These are phyloP conservation scores for Trichoderma koningiopsis DNA, from an alignment of 2,329 filamentous ascomycete genomes.

Conservation along the genomic window DNA sequence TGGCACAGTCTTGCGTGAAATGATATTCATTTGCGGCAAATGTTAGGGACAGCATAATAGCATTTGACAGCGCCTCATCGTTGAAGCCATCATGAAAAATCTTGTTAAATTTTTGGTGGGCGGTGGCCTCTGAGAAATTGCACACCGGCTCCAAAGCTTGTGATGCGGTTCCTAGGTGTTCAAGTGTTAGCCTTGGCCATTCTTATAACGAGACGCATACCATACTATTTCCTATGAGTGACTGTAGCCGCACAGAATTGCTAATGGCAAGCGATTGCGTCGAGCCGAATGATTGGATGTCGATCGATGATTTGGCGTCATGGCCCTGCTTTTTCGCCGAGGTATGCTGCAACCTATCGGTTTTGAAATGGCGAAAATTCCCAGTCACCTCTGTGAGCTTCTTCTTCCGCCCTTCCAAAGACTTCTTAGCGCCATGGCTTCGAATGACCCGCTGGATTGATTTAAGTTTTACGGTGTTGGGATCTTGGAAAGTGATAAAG, in stretches of 20 bases:
- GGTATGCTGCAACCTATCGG: neutral
- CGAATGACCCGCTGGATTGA: neutral
- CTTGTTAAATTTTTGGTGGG: constrained; percentile 5
- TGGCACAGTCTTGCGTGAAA: constrained; percentile 1
- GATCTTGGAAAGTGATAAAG: constrained; percentile 3
- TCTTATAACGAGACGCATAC: neutral
- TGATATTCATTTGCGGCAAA: constrained; percentile 11
- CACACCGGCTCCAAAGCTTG: constrained; percentile 12
- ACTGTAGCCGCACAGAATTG: neutral
- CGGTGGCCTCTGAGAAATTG: constrained; percentile 5
- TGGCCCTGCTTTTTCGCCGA: neutral
- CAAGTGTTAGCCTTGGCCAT: neutral
- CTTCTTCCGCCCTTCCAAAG: neutral
- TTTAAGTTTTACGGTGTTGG: neutral
- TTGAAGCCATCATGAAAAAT: constrained; percentile 2
- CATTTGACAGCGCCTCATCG: constrained; percentile 13
- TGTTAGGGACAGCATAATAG: constrained; percentile 9
- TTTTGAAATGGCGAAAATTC: neutral
- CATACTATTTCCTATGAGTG: constrained; percentile 1
- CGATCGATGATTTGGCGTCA: neutral
- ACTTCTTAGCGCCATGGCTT: neutral
- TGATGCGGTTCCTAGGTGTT: neutral
- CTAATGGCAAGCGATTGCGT: neutral
- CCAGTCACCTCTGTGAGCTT: neutral
- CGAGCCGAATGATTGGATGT: neutral